Evolutionary conservation across 2,329 filamentous ascomycete genomes (phyloP).

Genomic region (Trichoderma brevicompactum): DNA sequence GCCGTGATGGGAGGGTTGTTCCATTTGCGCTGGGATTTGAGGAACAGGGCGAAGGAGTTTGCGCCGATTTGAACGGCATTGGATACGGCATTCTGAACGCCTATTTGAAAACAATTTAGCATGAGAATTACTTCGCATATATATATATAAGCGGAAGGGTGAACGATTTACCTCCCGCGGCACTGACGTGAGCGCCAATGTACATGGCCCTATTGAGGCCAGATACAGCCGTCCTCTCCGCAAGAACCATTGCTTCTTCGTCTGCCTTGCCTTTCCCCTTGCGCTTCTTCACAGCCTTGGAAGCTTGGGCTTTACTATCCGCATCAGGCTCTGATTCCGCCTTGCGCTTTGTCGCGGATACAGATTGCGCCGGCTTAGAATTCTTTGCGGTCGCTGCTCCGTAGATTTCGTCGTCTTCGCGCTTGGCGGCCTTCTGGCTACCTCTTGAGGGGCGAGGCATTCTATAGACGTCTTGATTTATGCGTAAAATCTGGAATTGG

Average conservation of each 20-base stretch:
- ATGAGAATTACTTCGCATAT: no score
- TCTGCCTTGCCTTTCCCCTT: conserved; percentile 45
- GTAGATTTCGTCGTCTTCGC: conserved; percentile 39
- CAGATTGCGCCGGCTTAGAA: conserved; percentile 34
- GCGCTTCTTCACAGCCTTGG: conserved; percentile 31
- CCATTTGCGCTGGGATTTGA: conserved; percentile 98
- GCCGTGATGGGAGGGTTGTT: conserved; percentile 74
- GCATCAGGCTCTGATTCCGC: conserved; percentile 25
- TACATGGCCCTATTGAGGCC: conserved; percentile 73
- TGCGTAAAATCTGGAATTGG: neutral
- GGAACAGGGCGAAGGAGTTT: conserved; percentile 91
- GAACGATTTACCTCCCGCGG: conserved; percentile 71
- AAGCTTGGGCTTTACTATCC: neutral
- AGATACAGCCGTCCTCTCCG: conserved; percentile 64
- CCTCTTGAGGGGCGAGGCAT: conserved; percentile 46
- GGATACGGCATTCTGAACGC: conserved; percentile 83
- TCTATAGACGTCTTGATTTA: neutral
- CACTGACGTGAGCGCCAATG: conserved; percentile 90
- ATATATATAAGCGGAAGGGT: neutral
- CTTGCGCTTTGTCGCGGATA: conserved; percentile 34
- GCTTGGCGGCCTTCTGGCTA: conserved; percentile 41
- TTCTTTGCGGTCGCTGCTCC: conserved; percentile 29
- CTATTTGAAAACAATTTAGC: conserved; percentile 46
- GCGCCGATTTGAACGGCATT: conserved; percentile 83
- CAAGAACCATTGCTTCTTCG: conserved; percentile 60